Base-by-base conservation (phyloP, 2,329 filamentous ascomycete genomes). In the Hypomyces rosellus region DNA sequence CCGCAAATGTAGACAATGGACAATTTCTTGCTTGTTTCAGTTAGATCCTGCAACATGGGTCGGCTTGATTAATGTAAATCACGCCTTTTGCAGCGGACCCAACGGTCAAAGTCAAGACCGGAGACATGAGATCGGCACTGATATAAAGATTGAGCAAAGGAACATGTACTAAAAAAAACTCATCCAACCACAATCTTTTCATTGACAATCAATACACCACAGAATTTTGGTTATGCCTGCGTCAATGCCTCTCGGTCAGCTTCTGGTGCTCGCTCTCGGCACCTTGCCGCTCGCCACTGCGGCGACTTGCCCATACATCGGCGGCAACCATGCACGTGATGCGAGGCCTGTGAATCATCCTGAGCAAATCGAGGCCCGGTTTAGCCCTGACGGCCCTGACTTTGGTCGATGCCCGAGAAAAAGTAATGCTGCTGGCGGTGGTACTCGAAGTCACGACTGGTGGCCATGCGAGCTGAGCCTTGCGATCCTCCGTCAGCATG, bases 401-500 rank as follows among this genome's bases (percentile, higher is more conserved):
- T 48, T 54, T 37, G 52, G 52, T 37, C 34, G 20, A 8, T 54
- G 52, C 42, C 36, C 52, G 9, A 46, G 52, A 25, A 51, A 51
- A 48, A 51, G 49, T 59, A 73, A 74, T 48, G 67, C 70, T 39
- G 74, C 68, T 51, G 84, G 84, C 57, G 78, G 78, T 58, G 86
- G 86, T 60, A 86, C 84, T 60, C 72, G 74, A 55, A 88, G 84
- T 73, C 61, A 59, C 48, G 84, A 89, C 74, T 89, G 85, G 82
- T 90, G 86, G 86, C 86, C 86, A 48, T 76, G 82, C 52, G 71
- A 77, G 62, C 70, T 89, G 55, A 78, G 74, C 62, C 73, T 88
- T 56, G 82, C 84, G 70, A 82, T 89, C 61, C 78, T 90, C 49
- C 85, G 86, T 62, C 86, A 89, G 69, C 78, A 88, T 65, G 80